Evolutionary conservation across 139 green algal species (phyloP).

Genomic region (Chlamydomonas sphaeroides): DNA sequence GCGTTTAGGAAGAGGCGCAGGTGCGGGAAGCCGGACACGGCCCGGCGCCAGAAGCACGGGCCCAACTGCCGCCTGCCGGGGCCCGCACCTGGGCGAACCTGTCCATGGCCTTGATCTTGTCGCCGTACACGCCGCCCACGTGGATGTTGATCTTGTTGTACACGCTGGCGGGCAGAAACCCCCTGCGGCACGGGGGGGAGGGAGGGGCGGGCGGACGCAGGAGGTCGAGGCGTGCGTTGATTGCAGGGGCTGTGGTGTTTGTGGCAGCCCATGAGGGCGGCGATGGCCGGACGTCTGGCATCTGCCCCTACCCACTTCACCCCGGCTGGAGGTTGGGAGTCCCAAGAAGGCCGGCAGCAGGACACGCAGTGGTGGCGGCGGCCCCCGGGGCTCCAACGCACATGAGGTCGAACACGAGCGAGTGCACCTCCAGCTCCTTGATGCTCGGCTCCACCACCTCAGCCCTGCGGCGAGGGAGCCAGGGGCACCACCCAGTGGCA

Average conservation of each 20-base stretch:
- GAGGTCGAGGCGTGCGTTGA: too few species aligned
- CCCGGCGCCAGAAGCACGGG: too few species aligned
- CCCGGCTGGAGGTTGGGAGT: too few species aligned
- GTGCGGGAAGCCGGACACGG: too few species aligned
- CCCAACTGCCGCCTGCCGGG: too few species aligned
- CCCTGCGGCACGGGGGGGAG: not conserved
- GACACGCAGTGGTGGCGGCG: too few species aligned
- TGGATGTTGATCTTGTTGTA: slow-evolving; percentile 89
- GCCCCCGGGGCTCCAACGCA: not conserved
- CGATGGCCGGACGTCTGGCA: too few species aligned
- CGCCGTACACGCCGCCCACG: slow-evolving; percentile 64
- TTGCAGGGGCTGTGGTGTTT: too few species aligned
- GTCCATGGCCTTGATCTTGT: slow-evolving; percentile 68
- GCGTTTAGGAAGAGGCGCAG: not conserved
- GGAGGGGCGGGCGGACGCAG: not conserved
- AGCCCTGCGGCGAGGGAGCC: not conserved
- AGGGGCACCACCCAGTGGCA: too few species aligned
- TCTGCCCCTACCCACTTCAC: not conserved
- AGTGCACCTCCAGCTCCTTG: slow-evolving; percentile 76
- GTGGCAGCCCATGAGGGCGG: too few species aligned
- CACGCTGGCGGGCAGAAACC: slow-evolving; percentile 54
- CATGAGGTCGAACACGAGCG: slow-evolving; percentile 76
- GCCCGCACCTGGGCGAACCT: slow-evolving; percentile 58
- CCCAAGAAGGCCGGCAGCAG: too few species aligned
- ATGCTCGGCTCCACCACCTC: slow-evolving; percentile 49